Evolutionary conservation across 2,329 filamentous ascomycete genomes (phyloP).

Genomic region (Ophiostoma angusticollis): DNA sequence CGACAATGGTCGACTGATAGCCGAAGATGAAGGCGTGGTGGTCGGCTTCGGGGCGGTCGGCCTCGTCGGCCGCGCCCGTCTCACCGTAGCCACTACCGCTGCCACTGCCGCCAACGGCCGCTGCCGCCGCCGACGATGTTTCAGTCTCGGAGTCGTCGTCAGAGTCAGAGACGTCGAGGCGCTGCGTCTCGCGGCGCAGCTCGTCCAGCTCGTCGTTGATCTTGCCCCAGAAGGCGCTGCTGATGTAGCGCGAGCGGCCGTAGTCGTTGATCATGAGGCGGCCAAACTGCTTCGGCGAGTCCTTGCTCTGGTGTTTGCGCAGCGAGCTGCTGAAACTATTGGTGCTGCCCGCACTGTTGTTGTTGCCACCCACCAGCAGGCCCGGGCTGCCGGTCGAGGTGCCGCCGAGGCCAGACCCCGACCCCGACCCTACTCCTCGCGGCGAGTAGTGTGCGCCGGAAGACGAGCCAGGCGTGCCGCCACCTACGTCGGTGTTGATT

Average conservation of each 20-base stretch:
- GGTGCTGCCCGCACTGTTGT: too few species aligned
- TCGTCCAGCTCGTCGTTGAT: conserved; percentile 53
- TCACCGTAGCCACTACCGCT: too few species aligned
- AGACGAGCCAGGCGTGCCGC: conserved; percentile 3
- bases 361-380: conserved; percentile 12
- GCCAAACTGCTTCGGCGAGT: conserved; percentile 45
- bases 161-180: conserved; percentile 34
- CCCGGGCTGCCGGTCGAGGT: conserved; percentile 8
- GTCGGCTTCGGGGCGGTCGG: conserved; percentile 27
- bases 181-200: conserved; percentile 37
- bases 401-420: not conserved
- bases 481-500: conserved; percentile 1
- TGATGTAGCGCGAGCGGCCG: conserved; percentile 59
- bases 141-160: conserved; percentile 48
- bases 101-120: too few species aligned
- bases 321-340: conserved; percentile 10
- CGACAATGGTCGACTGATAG: conserved; percentile 57
- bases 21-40: conserved; percentile 64
- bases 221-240: conserved; percentile 64
- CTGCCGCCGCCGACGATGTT: conserved; percentile 41
- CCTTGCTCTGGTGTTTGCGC: conserved; percentile 17
- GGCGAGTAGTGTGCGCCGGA: conserved; percentile 7
- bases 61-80: conserved; percentile 23
- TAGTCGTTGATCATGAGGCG: conserved; percentile 57
- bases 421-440: too few species aligned